A percentile compares a stretch with the other conserved stretches of the same genome.
phyloP scores from a whole-genome alignment of 2,329 filamentous ascomycete genomes.

The Aspergillus pseudoterreus region DNA sequence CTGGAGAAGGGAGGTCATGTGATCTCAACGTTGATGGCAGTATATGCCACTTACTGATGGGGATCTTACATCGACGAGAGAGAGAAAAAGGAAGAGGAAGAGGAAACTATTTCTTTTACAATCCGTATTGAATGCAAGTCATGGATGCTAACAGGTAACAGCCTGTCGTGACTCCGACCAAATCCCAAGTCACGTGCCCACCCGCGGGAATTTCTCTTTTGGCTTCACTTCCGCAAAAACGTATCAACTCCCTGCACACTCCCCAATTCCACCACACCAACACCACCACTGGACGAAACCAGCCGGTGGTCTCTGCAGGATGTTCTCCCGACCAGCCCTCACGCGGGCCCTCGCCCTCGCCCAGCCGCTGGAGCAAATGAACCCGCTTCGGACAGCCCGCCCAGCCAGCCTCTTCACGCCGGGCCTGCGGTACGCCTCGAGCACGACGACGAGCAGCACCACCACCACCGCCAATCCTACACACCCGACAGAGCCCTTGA shows the following conservation, averaged over 20 bases:
- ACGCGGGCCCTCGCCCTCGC: conserved; percentile 23
- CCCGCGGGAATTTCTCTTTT: conserved; percentile 32
- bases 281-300: neutral
- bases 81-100: too few relatives aligned
- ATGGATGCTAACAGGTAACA: neutral
- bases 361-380: conserved; percentile 18
- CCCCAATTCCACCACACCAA: conserved; percentile 1
- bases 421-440: conserved; percentile 39
- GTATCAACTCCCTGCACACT: conserved; percentile 1
- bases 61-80: too few relatives aligned
- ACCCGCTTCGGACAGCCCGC: conserved; percentile 14
- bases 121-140: too few relatives aligned
- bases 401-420: conserved; percentile 27
- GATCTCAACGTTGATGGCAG: neutral
- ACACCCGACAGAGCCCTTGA: conserved; percentile 23
- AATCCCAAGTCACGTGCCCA: conserved; percentile 25
- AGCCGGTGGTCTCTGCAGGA: conserved; percentile 10
- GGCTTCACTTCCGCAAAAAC: conserved; percentile 7
- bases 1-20: conserved; percentile 5
- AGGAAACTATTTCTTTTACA: too few relatives aligned
- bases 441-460: conserved; percentile 15
- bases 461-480: too few relatives aligned
- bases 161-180: neutral
- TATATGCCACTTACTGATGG: too few relatives aligned
- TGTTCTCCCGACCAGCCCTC: conserved; percentile 37